Base-by-base conservation (phyloP, 2,329 filamentous ascomycete genomes). In the Ramularia endophylla region DNA sequence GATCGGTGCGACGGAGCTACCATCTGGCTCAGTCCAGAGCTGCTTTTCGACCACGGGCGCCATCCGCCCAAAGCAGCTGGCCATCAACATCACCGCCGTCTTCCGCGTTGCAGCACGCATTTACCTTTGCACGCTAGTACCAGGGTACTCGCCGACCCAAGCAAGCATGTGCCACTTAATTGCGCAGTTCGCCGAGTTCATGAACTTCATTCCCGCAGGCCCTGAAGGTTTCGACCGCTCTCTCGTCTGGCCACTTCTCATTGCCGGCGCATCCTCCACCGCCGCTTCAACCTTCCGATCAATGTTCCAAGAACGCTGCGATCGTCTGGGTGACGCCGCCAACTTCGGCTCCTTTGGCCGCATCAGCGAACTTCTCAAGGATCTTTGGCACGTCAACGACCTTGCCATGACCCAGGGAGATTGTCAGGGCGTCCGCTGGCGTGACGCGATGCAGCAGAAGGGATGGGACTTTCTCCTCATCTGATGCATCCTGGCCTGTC, bases 111-210 rank as follows among this genome's bases (percentile, higher is more conserved):
- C 90, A 2, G 89, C 90, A 3, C 84, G 90, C 59, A 88, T 98
- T 68, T 95, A 95, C 67, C 81, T 97, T n/a, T 95, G 88, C 79
- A 89, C 86, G 60, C 74, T 98, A 27, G 86, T 97, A 0, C 90
- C 90, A 0, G 88, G 88, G 42, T 92, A 90, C 67, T 81, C 83
- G 55, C 84, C 85, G 35, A 75, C 73, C 43, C 83, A 92, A 56
- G 71, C 73, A 7, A 87, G 82, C 61, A 89, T 82, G 58, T 72
- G 83, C 56, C 81, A 81, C 51, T 75, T 97, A 17, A 79, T 95
- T 30, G 77, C 84, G 46, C 85, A 86, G 57, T 78, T 95, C 47
- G 80, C 83, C 18, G 76, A 79, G 43, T 78, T 84, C 27, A 81
- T 97, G 49, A 78, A 85, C 41, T 84, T 78, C 63, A 89, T 98